Percentiles rank a stretch among this genome's conserved stretches.
These are phyloP conservation scores for Coffea humblotiana DNA, from an alignment of 305 asterid genomes.

Conservation along the genomic window DNA sequence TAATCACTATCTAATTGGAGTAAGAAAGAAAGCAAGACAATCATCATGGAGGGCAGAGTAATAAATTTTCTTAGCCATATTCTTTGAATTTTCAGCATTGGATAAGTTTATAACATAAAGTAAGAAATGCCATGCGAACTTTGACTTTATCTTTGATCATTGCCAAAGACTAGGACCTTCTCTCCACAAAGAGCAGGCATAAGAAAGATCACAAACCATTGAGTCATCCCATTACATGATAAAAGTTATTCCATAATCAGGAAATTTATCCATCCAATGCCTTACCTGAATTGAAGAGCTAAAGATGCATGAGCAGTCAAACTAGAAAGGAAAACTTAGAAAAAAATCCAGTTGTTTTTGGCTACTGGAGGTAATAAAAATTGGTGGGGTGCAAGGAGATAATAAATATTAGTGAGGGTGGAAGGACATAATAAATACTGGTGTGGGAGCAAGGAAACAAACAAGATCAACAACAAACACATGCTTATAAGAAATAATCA, in stretches of 20 bases:
- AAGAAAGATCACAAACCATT: neutral
- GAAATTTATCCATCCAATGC: neutral
- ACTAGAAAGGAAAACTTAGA: neutral
- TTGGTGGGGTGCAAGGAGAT: neutral
- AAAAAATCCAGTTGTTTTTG: neutral
- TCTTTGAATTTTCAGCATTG: neutral
- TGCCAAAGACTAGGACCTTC: neutral
- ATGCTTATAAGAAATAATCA: no score
- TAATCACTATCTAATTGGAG: neutral
- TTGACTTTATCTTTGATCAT: neutral
- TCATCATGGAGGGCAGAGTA: neutral
- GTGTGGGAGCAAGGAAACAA: neutral
- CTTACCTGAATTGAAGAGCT: neutral
- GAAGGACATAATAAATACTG: neutral
- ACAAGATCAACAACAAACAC: no score
- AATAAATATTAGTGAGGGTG: neutral
- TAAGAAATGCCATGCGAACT: slow-evolving; percentile 1
- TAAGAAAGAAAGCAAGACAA: neutral
- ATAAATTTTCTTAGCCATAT: no score
- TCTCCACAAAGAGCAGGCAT: neutral
- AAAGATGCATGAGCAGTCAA: neutral
- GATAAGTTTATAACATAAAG: neutral
- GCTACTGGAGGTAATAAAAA: neutral
- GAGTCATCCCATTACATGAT: neutral
- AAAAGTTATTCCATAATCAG: neutral